Base-by-base conservation (phyloP, 768 basidiomycete genomes). In the Leccinum subgranulosum region DNA sequence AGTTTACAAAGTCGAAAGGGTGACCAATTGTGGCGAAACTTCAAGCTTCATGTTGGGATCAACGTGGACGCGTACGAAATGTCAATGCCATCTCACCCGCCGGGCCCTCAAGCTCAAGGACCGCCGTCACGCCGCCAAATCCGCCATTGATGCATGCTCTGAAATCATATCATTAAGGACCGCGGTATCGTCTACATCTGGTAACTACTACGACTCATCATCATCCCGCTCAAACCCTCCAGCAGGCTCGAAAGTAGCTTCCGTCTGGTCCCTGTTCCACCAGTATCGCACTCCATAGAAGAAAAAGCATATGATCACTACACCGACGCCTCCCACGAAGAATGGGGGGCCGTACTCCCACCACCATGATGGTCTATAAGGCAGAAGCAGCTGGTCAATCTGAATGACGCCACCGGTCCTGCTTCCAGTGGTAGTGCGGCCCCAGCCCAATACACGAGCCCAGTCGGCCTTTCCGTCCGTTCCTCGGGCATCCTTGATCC, bases 361-460 rank as follows among this genome's bases (percentile, higher is more conserved):
- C 84, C 88, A 94, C 92, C 91, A 92, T 4, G 86, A 80, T 3
- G 96, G 93, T 57, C 86, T 76, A 70, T 94, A 98, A 33, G 97
- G 97, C 23, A 86, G 67, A 54, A 99, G 75, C 12, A 98, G 78
- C 43, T 80, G 79, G 75, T 97, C 92, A 58, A 98, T 89, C 73
- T 88, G 82, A 57, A 98, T 81, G 39, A 98, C 92, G 4, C 96
- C 96, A 0, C 95, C 96, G 0, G 83, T 85, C 34, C 88, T 85
- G 12, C 79, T 77, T 11, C 83, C 84, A 8, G 83, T 84, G 31
- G 90, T 90, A 47, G 88, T 85, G 47, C 90, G 85, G 41, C 90
- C 92, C 86, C 87, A 90, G 48, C 82, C 77, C 27, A 86, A 69
- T 19, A 90, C 84, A 49, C 77, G 80, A 27, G 84, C 84, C 79